Conservation (phyloP, 192 early-diverging fungal species). For the Backusella circina region DNA sequence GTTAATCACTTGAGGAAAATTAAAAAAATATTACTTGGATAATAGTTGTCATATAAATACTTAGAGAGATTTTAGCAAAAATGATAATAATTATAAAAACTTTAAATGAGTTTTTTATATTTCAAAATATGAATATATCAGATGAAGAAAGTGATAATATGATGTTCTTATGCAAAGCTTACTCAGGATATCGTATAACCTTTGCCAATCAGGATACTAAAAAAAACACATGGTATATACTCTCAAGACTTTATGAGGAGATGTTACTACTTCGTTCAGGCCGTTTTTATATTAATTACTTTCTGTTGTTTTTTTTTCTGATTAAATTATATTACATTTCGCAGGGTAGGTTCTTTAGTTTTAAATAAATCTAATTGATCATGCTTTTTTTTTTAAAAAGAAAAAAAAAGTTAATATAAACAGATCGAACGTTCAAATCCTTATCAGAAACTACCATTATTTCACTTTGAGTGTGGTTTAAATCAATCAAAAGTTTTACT, state of each 20-base stretch:
- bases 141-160: not conserved
- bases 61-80: not conserved
- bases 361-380: too few species aligned
- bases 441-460: not conserved
- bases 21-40: not conserved
- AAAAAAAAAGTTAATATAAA: not conserved
- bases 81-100: too few species aligned
- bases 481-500: not conserved
- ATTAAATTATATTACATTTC: too few species aligned
- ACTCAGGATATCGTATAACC: not conserved
- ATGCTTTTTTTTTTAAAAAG: too few species aligned
- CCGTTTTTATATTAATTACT: too few species aligned
- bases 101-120: too few species aligned
- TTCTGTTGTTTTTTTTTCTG: too few species aligned
- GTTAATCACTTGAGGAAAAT: too few species aligned
- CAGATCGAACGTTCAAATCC: not conserved
- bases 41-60: not conserved
- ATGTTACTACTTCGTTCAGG: not conserved
- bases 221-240: not conserved
- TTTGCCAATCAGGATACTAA: not conserved
- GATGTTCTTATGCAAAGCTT: too few species aligned
- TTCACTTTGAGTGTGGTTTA: not conserved
- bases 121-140: not conserved
- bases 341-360: too few species aligned
- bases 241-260: not conserved